Percentiles rank a stretch among this genome's conserved stretches.
Evolutionary conservation across 2,329 filamentous ascomycete species (phyloP).

Genomic region (Verticillium alfalfae): DNA sequence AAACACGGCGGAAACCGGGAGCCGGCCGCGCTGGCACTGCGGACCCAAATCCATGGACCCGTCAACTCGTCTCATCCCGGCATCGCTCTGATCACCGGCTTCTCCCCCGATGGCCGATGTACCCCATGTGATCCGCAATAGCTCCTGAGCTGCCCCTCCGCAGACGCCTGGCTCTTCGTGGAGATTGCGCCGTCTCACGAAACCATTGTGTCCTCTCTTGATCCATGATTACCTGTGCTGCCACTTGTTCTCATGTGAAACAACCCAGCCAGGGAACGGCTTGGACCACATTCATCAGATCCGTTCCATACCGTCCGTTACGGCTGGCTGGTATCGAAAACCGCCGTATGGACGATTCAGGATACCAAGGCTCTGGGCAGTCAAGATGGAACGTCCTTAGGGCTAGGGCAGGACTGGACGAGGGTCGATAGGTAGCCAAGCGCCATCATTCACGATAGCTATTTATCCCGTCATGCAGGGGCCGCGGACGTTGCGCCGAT

Average conservation of each 20-base stretch:
- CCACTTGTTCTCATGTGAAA: not conserved
- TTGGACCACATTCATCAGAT: not conserved
- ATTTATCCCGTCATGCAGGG: not conserved
- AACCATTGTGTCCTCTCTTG: not conserved
- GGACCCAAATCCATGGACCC: not conserved
- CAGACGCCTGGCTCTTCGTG: not conserved
- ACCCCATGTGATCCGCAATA: slow-evolving; percentile 1
- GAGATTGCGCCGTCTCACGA: not conserved
- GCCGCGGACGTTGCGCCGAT: not conserved
- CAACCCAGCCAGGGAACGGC: not conserved
- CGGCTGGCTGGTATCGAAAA: not conserved
- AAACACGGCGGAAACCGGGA: slow-evolving; percentile 3
- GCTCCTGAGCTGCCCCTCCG: not conserved
- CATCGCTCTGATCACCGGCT: slow-evolving; percentile 1
- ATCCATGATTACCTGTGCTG: not conserved
- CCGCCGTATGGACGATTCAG: not conserved
- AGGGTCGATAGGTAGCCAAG: not conserved
- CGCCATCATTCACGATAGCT: not conserved
- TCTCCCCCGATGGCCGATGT: slow-evolving; percentile 1
- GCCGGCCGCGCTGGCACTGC: not conserved
- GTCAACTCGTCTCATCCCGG: not conserved
- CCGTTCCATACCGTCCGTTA: not conserved
- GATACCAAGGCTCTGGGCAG: not conserved
- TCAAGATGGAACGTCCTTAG: not conserved
- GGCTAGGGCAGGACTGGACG: not conserved